A percentile compares a stretch with the other conserved stretches of the same genome.
Evolutionary conservation across 2,329 filamentous ascomycete genomes (phyloP).

Genomic region (Metarhizium humberi): DNA sequence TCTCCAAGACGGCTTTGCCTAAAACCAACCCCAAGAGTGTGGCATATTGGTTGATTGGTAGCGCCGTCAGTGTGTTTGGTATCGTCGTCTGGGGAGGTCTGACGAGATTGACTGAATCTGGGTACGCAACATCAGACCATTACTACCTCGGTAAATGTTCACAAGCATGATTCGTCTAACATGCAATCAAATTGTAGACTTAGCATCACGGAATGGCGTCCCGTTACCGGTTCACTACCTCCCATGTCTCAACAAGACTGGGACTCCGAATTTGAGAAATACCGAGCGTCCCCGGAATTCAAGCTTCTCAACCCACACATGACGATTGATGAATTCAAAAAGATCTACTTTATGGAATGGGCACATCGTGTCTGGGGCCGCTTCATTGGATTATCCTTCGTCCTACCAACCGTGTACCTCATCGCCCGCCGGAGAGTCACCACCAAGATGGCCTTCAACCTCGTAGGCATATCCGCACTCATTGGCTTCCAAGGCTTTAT

Average conservation of each 20-base stretch:
- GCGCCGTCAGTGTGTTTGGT: constrained; percentile 88
- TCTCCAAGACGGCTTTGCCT: constrained; percentile 35
- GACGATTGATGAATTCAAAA: constrained; percentile 88
- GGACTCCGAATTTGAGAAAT: constrained; percentile 89
- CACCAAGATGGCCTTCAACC: constrained; percentile 62
- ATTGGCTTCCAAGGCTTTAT: constrained; percentile 94
- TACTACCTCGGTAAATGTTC: too few species aligned
- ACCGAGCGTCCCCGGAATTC: constrained; percentile 88
- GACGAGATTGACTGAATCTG: constrained; percentile 90
- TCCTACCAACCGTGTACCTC: constrained; percentile 82
- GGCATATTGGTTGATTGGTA: constrained; percentile 87
- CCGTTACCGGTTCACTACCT: constrained; percentile 84
- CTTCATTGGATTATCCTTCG: constrained; percentile 81
- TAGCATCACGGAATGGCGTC: constrained; percentile 98
- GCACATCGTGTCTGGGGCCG: constrained; percentile 90
- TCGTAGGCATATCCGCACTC: constrained; percentile 75
- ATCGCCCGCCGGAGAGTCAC: constrained; percentile 72
- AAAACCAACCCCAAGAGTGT: constrained; percentile 66
- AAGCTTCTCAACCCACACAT: constrained; percentile 86
- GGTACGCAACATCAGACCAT: constrained; percentile 41
- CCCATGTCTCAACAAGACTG: constrained; percentile 72
- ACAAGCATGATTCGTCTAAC: background rate
- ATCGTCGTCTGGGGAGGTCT: constrained; percentile 94
- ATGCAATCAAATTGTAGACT: constrained; percentile 42
- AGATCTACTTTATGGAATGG: constrained; percentile 99